Percentiles rank a stretch among this genome's conserved stretches.
Conservation (phyloP, 495 filamentous ascomycete genomes). For the Aspergillus diversus region DNA sequence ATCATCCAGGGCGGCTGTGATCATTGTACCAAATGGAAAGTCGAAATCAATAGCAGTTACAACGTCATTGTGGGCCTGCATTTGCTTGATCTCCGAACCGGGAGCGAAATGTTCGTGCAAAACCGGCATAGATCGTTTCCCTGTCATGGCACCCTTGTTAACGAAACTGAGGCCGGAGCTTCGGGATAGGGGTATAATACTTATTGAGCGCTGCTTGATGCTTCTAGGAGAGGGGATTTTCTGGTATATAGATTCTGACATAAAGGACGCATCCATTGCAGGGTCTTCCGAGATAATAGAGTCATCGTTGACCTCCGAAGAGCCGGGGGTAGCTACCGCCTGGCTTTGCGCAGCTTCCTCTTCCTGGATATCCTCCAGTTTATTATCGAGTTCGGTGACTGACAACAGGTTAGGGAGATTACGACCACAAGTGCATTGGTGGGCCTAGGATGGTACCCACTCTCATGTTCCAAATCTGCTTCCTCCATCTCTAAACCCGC, state of each 20-base stretch:
- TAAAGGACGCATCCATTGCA: constrained; percentile 73
- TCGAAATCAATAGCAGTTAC: constrained; percentile 96
- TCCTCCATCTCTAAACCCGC: constrained; percentile 93
- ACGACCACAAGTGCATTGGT: constrained; percentile 14
- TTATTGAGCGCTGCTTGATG: constrained; percentile 67
- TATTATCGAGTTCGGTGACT: constrained; percentile 84
- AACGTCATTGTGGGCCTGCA: constrained; percentile 84
- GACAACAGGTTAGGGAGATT: neutral
- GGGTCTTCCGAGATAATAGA: constrained; percentile 56
- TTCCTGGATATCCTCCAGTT: constrained; percentile 83
- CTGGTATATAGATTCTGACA: constrained; percentile 97
- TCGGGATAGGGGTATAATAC: constrained; percentile 26
- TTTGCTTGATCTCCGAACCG: constrained; percentile 83
- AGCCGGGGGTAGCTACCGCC: constrained; percentile 42
- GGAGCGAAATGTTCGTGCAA: constrained; percentile 95
- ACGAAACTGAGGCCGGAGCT: neutral
- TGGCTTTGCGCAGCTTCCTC: constrained; percentile 63
- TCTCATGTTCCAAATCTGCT: constrained; percentile 82
- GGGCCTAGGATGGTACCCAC: constrained; percentile 52
- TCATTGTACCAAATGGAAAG: constrained; percentile 91
- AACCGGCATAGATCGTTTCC: constrained; percentile 87
- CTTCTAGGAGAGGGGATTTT: constrained; percentile 75
- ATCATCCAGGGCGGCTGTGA: constrained; percentile 94
- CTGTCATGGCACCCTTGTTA: constrained; percentile 22
- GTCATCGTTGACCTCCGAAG: constrained; percentile 58